A percentile compares a stretch with the other conserved stretches of the same genome.
Conservation (phyloP, 345 rosid genomes). For the Dovyalis caffra region DNA sequence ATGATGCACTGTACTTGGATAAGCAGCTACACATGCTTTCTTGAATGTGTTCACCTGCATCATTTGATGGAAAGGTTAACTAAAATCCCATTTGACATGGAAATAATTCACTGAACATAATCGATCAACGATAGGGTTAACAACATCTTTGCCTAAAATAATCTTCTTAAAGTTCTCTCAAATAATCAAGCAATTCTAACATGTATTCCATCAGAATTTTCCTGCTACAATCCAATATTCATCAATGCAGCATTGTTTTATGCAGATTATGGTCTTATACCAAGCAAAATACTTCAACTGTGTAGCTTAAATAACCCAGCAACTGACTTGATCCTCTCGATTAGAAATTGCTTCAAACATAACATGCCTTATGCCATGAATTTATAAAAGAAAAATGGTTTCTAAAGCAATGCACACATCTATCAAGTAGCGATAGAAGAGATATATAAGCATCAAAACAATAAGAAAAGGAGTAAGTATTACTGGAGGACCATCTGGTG, state of each 20-base stretch:
- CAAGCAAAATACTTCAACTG: no score
- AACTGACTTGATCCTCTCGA: no score
- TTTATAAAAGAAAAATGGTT: no score
- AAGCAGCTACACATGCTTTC: constrained; percentile 74
- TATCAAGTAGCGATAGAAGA: no score
- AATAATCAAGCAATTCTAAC: neutral
- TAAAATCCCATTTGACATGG: neutral
- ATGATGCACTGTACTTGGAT: constrained; percentile 71
- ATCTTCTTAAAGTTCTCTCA: neutral
- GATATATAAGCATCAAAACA: neutral
- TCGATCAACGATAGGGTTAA: no score
- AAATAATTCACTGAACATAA: neutral
- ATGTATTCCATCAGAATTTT: neutral
- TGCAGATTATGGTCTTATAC: no score
- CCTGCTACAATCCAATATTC: neutral
- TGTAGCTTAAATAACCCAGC: no score
- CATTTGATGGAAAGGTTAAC: constrained; percentile 3
- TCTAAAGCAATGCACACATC: no score
- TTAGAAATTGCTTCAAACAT: neutral
- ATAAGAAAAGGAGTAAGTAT: neutral
- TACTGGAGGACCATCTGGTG: constrained; percentile 77
- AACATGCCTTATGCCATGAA: no score
- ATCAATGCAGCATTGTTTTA: neutral
- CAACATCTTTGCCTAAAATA: neutral
- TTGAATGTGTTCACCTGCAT: constrained; percentile 69